phyloP scores from a whole-genome alignment of 306 rosid genomes.

The Astragalus glycyphyllos region DNA sequence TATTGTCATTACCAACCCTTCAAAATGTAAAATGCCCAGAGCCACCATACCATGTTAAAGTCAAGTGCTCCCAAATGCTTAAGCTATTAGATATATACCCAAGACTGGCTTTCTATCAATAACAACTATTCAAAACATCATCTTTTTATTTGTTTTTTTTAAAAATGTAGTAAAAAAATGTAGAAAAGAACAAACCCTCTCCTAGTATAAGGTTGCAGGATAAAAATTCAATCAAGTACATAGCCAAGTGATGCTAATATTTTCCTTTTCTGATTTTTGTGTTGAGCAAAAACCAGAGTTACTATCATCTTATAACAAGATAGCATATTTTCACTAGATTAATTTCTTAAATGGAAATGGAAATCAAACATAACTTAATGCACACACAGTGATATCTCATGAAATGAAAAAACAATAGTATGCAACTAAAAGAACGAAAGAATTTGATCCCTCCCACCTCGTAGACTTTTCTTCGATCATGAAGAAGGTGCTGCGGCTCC shows the following conservation, averaged over 20 bases:
- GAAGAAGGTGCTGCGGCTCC: constrained; percentile 96
- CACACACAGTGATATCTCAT: constrained; percentile 25
- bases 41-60: background rate
- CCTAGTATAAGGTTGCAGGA: constrained; percentile 13
- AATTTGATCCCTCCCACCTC: constrained; percentile 63
- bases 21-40: background rate
- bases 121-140: constrained; percentile 16
- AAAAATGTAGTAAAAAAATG: background rate
- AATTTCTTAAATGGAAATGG: background rate
- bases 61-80: constrained; percentile 22
- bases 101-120: constrained; percentile 30
- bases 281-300: constrained; percentile 1
- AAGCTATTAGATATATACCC: constrained; percentile 24
- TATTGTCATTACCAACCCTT: constrained; percentile 11
- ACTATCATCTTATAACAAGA: constrained; percentile 28
- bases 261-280: constrained; percentile 21
- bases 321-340: constrained; percentile 20
- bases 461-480: constrained; percentile 91
- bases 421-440: constrained; percentile 15
- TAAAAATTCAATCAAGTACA: constrained; percentile 3
- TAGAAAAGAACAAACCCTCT: constrained; percentile 3
- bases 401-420: constrained; percentile 24
- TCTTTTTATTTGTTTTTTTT: background rate
- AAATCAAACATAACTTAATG: constrained; percentile 17
- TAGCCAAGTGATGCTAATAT: constrained; percentile 40